Conservation (phyloP, 768 basidiomycete species). For the Tricholoma matsutake region DNA sequence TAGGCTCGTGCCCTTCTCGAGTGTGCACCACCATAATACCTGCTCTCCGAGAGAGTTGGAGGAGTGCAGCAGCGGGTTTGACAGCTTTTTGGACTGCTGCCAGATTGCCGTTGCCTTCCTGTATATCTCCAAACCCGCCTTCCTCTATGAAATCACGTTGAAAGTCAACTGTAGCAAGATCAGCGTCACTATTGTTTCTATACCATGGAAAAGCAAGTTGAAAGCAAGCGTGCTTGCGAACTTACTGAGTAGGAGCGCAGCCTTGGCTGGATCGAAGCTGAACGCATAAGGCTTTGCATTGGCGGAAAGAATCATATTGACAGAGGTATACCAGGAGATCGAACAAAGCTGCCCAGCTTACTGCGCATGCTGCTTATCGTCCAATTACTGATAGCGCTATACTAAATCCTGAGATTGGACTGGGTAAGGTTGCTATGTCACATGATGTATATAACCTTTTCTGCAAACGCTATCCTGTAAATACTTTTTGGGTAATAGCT, state of each 20-base stretch:
- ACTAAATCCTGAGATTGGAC: too few relatives aligned
- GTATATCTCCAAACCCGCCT: neutral
- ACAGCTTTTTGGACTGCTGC: conserved; percentile 1
- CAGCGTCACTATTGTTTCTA: neutral
- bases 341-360: neutral
- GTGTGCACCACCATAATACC: neutral
- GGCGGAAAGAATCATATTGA: neutral
- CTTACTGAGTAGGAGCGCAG: neutral
- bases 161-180: neutral
- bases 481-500: too few relatives aligned
- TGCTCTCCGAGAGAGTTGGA: neutral
- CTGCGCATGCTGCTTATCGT: neutral
- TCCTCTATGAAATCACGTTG: conserved; percentile 1
- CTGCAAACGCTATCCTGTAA: too few relatives aligned
- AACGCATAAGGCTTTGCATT: conserved; percentile 1
- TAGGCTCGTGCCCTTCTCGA: neutral
- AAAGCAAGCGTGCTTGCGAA: neutral
- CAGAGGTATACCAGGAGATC: neutral
- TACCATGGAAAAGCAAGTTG: neutral
- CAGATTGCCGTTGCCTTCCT: neutral
- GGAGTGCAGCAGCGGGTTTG: neutral
- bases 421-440: too few relatives aligned
- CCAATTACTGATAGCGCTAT: neutral
- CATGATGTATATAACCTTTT: too few relatives aligned
- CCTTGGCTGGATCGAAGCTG: conserved; percentile 1